Base-by-base conservation (phyloP, 495 filamentous ascomycete species). In the Lichenothelia convexa region DNA sequence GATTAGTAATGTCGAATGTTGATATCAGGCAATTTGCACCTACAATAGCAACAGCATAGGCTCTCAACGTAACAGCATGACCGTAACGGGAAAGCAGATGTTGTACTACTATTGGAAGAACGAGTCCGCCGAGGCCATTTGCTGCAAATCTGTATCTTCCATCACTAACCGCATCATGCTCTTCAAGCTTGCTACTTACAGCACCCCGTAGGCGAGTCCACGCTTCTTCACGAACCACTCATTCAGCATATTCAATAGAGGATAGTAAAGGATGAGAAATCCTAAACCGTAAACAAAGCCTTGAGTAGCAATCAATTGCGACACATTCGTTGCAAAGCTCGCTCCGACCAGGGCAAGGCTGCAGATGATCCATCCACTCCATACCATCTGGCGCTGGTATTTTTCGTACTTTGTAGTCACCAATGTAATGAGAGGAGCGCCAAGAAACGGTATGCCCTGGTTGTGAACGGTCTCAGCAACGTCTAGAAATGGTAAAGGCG, bases 121-220 rank as follows among this genome's bases (percentile, higher is more conserved):
- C 38, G 5, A 53, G 30, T 5, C 60, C 60, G 4, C 46, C 48
- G 13, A 55, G 41, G 4, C 60, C 60, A 13, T 46, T 43, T 5
- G 58, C 58, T 18, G 47, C 50, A 27, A 52, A 57, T n/a, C n/a
- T n/a, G n/a, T n/a, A n/a, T n/a, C n/a, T n/a, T n/a, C n/a, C n/a
- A n/a, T n/a, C n/a, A n/a, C n/a, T n/a, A n/a, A n/a, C n/a, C n/a
- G n/a, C n/a, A n/a, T n/a, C n/a, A n/a, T n/a, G n/a, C n/a, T n/a
- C n/a, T n/a, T n/a, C n/a, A n/a, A n/a, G n/a, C n/a, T n/a, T n/a
- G n/a, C n/a, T n/a, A n/a, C n/a, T n/a, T n/a, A n/a, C 15, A 62
- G 45, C 30, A 64, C 32, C 0, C 60, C 60, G 40, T 58, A 61
- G 11, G 60, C 60, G 39, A 62, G 51, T 0, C 60, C 60, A 7